These are phyloP conservation scores for Leccinum ponderosum DNA, from an alignment of 1,284 basidiomycete species.

Conservation along the genomic window DNA sequence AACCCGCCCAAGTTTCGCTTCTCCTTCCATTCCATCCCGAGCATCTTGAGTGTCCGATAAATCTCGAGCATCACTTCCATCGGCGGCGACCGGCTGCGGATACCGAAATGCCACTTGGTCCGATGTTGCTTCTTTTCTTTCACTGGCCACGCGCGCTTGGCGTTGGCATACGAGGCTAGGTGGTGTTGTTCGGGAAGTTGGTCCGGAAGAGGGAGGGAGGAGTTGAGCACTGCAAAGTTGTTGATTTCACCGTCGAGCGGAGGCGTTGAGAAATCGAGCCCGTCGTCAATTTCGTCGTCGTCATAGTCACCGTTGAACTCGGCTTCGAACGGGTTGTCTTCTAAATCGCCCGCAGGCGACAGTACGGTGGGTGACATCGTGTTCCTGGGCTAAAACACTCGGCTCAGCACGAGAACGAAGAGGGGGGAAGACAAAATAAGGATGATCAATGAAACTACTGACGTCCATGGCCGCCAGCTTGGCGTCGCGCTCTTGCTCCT, in stretches of 20 bases:
- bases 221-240: conserved; percentile 84
- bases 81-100: conserved; percentile 90
- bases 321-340: conserved; percentile 75
- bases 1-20: conserved; percentile 72
- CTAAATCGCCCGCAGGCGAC: conserved; percentile 55
- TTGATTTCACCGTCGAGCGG: conserved; percentile 43
- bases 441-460: conserved; percentile 28
- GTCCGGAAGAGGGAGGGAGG: conserved; percentile 62
- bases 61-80: conserved; percentile 99
- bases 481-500: conserved; percentile 78
- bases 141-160: conserved; percentile 52
- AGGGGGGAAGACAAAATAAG: background rate
- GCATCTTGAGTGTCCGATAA: conserved; percentile 86
- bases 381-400: conserved; percentile 58
- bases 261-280: conserved; percentile 61
- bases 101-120: conserved; percentile 98
- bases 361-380: conserved; percentile 58
- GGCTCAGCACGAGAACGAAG: background rate
- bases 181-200: conserved; percentile 53
- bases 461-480: conserved; percentile 79
- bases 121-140: conserved; percentile 66
- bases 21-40: conserved; percentile 99
- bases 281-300: conserved; percentile 62
- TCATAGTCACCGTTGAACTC: conserved; percentile 59
- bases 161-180: conserved; percentile 62